These are phyloP conservation scores for Fonsecaea nubica DNA, from an alignment of 2,329 filamentous ascomycete genomes.

Conservation along the genomic window DNA sequence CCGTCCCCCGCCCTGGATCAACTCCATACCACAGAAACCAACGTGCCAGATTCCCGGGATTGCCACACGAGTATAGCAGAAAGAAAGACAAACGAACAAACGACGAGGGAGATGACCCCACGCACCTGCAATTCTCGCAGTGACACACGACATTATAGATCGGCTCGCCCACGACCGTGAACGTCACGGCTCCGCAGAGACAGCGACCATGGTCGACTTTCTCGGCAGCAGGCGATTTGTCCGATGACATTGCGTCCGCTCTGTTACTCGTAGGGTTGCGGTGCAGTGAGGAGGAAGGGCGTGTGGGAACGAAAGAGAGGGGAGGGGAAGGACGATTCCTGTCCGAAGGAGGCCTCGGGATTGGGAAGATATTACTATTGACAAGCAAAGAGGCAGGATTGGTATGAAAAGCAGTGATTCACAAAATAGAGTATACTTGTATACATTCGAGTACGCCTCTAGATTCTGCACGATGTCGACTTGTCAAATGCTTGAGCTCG, in stretches of 20 bases:
- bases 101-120: background rate
- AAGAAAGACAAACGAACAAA: background rate
- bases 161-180: constrained; percentile 29
- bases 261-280: too few species aligned
- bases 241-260: background rate
- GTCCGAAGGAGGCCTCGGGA: background rate
- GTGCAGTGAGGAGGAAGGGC: background rate
- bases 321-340: background rate
- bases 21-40: too few species aligned
- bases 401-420: too few species aligned
- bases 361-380: too few species aligned
- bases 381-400: background rate
- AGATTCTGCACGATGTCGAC: background rate
- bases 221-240: background rate
- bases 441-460: too few species aligned
- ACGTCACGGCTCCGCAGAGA: constrained; percentile 32
- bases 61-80: background rate
- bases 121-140: constrained; percentile 35
- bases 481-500: background rate
- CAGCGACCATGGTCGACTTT: constrained; percentile 28
- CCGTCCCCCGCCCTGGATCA: too few species aligned
- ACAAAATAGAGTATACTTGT: too few species aligned
- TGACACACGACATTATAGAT: constrained; percentile 36
- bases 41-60: too few species aligned
- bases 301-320: background rate